Evolutionary conservation across 495 filamentous ascomycete species (phyloP), one percentile per base, ranked within the genome.

Genomic region (Talaromyces wortmannii): DNA sequence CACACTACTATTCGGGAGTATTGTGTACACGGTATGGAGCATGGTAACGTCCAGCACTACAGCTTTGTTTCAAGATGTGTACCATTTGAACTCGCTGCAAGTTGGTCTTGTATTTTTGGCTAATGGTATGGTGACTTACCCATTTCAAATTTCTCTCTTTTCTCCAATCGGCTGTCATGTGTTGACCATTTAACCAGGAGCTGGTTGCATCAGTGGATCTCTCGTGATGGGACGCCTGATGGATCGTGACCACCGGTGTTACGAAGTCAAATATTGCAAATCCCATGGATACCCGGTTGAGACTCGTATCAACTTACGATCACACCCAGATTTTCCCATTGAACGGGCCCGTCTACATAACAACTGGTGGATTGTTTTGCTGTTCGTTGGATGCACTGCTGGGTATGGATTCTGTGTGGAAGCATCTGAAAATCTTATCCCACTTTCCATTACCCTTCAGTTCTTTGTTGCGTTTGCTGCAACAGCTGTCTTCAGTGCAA

Each of bases 381-480:
- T 68, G 6, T 75, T 75, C 58, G 60, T 72, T 40, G 57, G 63
- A 6, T 62, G 62, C 47, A 69, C 65, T 0, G 63, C 65, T 30
- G 55, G 61, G 15, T 75, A 60, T n/a, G 65, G 65, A 16, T 66
- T 66, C 7, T 69, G 63, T 67, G 11, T 54, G 45, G 6, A 66
- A 64, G 0, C 72, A 75, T 50, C 61, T 84, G 3, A 40, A 13
- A 10, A 8, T 10, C 1, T 40, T 8, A 40, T 40, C 2, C 79
- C 78, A 0, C 75, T 78, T 1, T 80, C 80, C 3, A 66, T 86
- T 17, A 72, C 85, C 2, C 56, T 86, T 33, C 70, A 81, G 4
- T 86, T 82, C 56, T 53, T 84, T 42, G 73, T 82, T 53, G 71
- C 71, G 3, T 72, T 65, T 56, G 65, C 66, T 29, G 61, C 71